Evolutionary conservation across 352 stramenopile genomes (phyloP), one percentile per base, ranked within the genome.

Genomic region (Thalassiosira mediterranea): DNA sequence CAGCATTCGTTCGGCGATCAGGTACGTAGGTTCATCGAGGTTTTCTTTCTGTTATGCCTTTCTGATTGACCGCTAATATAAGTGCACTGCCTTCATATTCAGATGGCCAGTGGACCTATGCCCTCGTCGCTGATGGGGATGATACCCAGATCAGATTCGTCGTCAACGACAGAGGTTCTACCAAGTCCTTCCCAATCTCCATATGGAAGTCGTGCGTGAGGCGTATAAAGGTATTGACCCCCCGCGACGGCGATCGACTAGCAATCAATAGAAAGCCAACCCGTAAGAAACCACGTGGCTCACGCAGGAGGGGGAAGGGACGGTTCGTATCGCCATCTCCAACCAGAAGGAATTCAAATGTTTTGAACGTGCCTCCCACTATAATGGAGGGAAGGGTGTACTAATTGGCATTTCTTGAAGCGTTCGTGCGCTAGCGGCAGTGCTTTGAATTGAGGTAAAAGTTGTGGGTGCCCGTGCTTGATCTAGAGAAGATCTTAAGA

Each of bases 61-160:
- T n/a, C n/a, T n/a, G n/a, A n/a, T n/a, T n/a, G n/a, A n/a, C n/a
- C n/a, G n/a, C n/a, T n/a, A n/a, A n/a, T n/a, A n/a, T n/a, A n/a
- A n/a, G n/a, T n/a, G n/a, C n/a, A n/a, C n/a, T n/a, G n/a, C n/a
- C n/a, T n/a, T n/a, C n/a, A n/a, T n/a, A n/a, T n/a, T 66, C 48
- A 1, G 58, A 77, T 29, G 68, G 68, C 37, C 40, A 17, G 2
- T 77, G 68, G 68, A 71, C 68, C 1, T 77, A 77, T 56, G 68
- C 68, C 17, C 10, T 77, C 1, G 54, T 77, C n/a, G 56, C 42
- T 1, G 68, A 77, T 44, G 26, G 68, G n/a, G 38, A 23, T 44
- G 48, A 66, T 3, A 54, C 56, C 23, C 25, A 49, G 26, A 71
- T 77, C 21, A 44, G 68, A 48, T 77, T 77, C 56, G 68, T 77